Evolutionary conservation across 2,329 filamentous ascomycete genomes (phyloP), one percentile per base, ranked within the genome.

Genomic region (Botrytis pseudocinerea): DNA sequence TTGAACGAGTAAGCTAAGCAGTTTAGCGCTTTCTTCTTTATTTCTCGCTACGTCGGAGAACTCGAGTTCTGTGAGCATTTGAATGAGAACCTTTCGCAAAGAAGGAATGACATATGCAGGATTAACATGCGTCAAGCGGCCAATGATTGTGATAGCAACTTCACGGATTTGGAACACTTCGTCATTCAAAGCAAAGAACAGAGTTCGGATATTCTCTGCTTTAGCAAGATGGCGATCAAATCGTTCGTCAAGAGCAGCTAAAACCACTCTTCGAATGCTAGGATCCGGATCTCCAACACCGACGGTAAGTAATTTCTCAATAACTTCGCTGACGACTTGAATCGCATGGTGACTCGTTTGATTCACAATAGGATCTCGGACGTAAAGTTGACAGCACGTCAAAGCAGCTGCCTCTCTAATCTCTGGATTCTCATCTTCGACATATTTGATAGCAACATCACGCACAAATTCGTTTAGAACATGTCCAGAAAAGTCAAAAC

Each of bases 81-180:
- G 97, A 73, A 99, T 95, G 40, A 99, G 89, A 9, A 97, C 92
- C 83, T 99, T 99, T 75, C 96, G 92, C 57, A 99, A 83, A 0
- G 96, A 97, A 2, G 97, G 96, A 79, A 99, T 97, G 77, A 99
- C 95, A 82, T 99, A 99, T 73, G 97, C 97, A 1, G 96, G 97
- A 77, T 99, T 99, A 76, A 94, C 91, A 70, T 90, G 89, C 0
- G 96, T 97, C 73, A 99, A 85, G 20, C 97, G 93, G 46, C 96
- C 97, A 78, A 99, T 97, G 76, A 99, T 98, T 28, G 93, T 92
- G 79, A 99, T 98, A 14, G 96, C 93, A 42, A 96, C 95, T 83
- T 99, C 95, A 78, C 97, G 89, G 74, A 98, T 97, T 2, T 91
- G 87, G 76, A 98, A 99, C 2, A 94, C 88, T 80, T 98, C 95